These are phyloP conservation scores for Chiua virens DNA, from an alignment of 768 basidiomycete genomes.

Conservation along the genomic window DNA sequence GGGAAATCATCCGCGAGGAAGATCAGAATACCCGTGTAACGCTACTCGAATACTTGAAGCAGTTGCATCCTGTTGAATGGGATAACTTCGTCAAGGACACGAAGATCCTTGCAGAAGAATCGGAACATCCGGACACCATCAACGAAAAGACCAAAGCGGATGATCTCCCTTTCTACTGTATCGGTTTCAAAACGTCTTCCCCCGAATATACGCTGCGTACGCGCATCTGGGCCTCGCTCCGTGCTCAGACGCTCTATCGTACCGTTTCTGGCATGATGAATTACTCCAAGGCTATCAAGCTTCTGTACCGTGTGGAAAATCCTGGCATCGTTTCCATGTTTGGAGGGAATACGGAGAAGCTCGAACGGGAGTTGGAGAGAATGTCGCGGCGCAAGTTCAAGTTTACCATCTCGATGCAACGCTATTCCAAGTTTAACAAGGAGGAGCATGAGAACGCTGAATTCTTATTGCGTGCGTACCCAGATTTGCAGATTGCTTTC, in stretches of 20 bases:
- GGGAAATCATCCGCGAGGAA: slow-evolving; percentile 98
- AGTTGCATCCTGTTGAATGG: slow-evolving; percentile 98
- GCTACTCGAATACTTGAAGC: slow-evolving; percentile 95
- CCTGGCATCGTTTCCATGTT: slow-evolving; percentile 96
- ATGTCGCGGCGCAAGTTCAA: slow-evolving; percentile 99
- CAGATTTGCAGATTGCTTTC: slow-evolving; percentile 97
- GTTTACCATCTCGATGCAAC: slow-evolving; percentile 97
- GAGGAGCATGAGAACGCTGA: slow-evolving; percentile 99
- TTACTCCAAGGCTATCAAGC: slow-evolving; percentile 99
- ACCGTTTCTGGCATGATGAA: slow-evolving; percentile 99
- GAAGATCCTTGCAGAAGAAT: slow-evolving; percentile 96
- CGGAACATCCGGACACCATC: slow-evolving; percentile 49
- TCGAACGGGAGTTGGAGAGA: slow-evolving; percentile 93
- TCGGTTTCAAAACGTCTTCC: slow-evolving; percentile 98
- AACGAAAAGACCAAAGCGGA: slow-evolving; percentile 88
- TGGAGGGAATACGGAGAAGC: slow-evolving; percentile 92
- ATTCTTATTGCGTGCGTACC: slow-evolving; percentile 95
- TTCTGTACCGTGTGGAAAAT: slow-evolving; percentile 97
- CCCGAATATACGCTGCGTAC: slow-evolving; percentile 99
- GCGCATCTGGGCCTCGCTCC: slow-evolving; percentile 98
- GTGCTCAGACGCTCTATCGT: slow-evolving; percentile 96
- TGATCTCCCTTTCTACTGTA: slow-evolving; percentile 98
- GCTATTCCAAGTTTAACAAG: slow-evolving; percentile 98
- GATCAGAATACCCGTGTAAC: slow-evolving; percentile 97
- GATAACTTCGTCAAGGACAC: slow-evolving; percentile 99